phyloP scores from a whole-genome alignment of 352 stramenopile species.

The Pythium apleroticum region DNA sequence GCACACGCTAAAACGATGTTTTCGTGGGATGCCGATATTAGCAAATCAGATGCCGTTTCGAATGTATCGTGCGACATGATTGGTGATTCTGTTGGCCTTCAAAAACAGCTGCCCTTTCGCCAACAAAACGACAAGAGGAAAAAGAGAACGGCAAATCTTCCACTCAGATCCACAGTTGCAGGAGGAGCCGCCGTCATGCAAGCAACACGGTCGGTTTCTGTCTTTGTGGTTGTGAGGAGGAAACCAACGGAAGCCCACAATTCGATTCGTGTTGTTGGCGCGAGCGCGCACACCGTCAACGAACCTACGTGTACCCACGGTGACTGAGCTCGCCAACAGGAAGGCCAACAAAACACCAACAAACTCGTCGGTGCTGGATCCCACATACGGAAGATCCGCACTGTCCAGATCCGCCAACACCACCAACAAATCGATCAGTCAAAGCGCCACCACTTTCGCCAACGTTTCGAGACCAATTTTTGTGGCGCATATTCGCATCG shows the following conservation, averaged over 20 bases:
- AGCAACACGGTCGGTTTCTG: neutral
- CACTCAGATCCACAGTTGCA: neutral
- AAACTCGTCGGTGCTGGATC: neutral
- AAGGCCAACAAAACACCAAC: too few species aligned
- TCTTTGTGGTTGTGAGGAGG: neutral
- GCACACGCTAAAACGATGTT: neutral
- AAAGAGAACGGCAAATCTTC: neutral
- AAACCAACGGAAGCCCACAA: neutral
- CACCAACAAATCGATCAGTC: neutral
- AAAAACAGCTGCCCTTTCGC: neutral
- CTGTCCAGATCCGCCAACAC: neutral
- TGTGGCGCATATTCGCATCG: neutral
- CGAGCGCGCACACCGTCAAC: too few species aligned
- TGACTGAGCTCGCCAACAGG: neutral
- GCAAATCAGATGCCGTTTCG: slow-evolving; percentile 10
- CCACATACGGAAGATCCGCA: neutral
- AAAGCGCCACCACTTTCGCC: neutral
- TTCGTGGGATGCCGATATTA: too few species aligned
- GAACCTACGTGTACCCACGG: neutral
- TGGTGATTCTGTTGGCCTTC: slow-evolving; percentile 1
- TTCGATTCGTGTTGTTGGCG: neutral
- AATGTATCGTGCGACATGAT: slow-evolving; percentile 8
- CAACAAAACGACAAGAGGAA: neutral
- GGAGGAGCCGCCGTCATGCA: neutral
- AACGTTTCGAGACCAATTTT: neutral